Conservation (phyloP, 208 protist genomes). For the Leishmania aethiopica region DNA sequence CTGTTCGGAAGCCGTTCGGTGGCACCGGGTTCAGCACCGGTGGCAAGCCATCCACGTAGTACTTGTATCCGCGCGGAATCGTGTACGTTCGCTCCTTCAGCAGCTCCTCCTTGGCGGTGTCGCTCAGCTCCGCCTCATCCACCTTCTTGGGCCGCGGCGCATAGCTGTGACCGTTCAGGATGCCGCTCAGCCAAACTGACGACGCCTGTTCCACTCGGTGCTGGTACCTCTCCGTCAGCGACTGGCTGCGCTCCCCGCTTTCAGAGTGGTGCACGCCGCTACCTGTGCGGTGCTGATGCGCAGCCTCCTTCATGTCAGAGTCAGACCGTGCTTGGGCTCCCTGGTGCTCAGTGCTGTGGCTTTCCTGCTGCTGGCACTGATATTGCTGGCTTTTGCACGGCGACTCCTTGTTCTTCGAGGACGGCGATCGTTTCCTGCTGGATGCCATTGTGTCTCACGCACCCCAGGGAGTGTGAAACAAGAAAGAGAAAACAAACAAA, state of each 20-base stretch:
- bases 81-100: slow-evolving; percentile 46
- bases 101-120: slow-evolving; percentile 40
- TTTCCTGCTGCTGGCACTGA: slow-evolving; percentile 4
- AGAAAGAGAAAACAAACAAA: neutral
- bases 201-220: slow-evolving; percentile 30
- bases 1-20: slow-evolving; percentile 20
- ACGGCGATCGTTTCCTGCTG: neutral
- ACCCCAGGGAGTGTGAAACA: neutral
- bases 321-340: slow-evolving; percentile 1
- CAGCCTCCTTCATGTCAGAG: slow-evolving; percentile 9
- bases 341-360: neutral
- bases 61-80: slow-evolving; percentile 68
- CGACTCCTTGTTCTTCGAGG: neutral
- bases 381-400: neutral
- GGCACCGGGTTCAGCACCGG: slow-evolving; percentile 44
- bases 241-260: slow-evolving; percentile 17
- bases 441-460: neutral
- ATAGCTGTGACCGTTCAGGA: slow-evolving; percentile 53
- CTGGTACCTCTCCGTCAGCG: slow-evolving; percentile 30
- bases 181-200: slow-evolving; percentile 55
- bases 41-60: slow-evolving; percentile 41
- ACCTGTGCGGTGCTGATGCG: neutral
- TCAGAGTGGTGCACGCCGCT: neutral
- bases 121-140: slow-evolving; percentile 38
- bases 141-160: slow-evolving; percentile 51